A percentile compares a stretch with the other conserved stretches of the same genome.
These are phyloP conservation scores for Pythium pyrilobum DNA, from an alignment of 352 stramenopile species.

Conservation along the genomic window DNA sequence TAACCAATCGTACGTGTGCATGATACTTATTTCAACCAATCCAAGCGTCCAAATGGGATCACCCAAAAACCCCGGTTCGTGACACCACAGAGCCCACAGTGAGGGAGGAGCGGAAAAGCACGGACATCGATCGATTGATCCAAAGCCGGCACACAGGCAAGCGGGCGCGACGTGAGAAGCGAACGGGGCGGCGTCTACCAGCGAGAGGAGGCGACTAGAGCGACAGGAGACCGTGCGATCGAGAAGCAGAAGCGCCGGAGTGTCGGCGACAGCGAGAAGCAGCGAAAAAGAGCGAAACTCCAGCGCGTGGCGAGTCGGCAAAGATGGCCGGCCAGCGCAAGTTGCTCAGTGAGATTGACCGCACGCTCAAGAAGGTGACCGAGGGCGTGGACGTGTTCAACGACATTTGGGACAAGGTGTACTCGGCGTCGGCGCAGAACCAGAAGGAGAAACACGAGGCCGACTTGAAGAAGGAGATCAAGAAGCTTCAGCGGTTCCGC, in stretches of 20 bases:
- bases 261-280: background rate
- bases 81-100: conserved; percentile 12
- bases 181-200: background rate
- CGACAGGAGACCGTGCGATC: background rate
- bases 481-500: conserved; percentile 97
- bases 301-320: background rate
- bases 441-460: conserved; percentile 99
- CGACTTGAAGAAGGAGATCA: conserved; percentile 99
- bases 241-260: background rate
- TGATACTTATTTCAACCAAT: background rate
- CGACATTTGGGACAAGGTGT: conserved; percentile 99
- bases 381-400: conserved; percentile 99
- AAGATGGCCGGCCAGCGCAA: conserved; percentile 81
- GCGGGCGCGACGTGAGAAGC: background rate
- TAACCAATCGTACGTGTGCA: background rate
- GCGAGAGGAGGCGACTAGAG: background rate
- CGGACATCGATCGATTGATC: background rate
- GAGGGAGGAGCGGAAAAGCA: conserved; percentile 3
- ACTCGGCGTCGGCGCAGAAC: conserved; percentile 93
- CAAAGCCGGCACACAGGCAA: no score
- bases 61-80: conserved; percentile 17
- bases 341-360: conserved; percentile 95
- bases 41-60: background rate
- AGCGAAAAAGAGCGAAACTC: background rate
- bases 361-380: conserved; percentile 99